phyloP scores from a whole-genome alignment of 495 filamentous ascomycete genomes.

The Cladorrhinum samala region DNA sequence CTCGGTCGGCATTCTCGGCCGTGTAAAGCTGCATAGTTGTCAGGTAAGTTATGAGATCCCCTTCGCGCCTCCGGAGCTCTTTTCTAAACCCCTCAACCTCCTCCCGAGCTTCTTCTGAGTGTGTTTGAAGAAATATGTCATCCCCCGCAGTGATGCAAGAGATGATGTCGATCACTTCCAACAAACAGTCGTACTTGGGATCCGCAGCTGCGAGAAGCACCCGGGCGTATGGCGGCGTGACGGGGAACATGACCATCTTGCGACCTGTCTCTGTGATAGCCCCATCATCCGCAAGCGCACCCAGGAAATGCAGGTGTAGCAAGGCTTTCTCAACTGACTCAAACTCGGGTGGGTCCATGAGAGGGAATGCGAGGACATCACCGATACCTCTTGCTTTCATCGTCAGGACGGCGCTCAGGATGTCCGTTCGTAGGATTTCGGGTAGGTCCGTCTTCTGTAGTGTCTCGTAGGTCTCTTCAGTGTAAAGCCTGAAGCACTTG shows the following conservation, averaged over 20 bases:
- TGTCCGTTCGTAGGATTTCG: slow-evolving; percentile 86
- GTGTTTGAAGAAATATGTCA: slow-evolving; percentile 76
- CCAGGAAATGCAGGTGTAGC: slow-evolving; percentile 68
- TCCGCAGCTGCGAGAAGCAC: slow-evolving; percentile 76
- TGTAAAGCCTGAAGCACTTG: slow-evolving; percentile 86
- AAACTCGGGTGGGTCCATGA: slow-evolving; percentile 73
- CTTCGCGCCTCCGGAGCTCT: slow-evolving; percentile 72
- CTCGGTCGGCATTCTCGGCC: slow-evolving; percentile 64
- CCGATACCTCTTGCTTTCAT: slow-evolving; percentile 90
- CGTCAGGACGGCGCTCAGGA: slow-evolving; percentile 77
- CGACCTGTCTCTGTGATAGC: slow-evolving; percentile 66
- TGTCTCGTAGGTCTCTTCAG: slow-evolving; percentile 64
- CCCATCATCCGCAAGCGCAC: slow-evolving; percentile 67
- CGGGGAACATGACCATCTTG: slow-evolving; percentile 74
- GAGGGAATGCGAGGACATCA: slow-evolving; percentile 75
- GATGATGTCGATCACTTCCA: slow-evolving; percentile 88
- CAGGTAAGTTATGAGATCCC: slow-evolving; percentile 84
- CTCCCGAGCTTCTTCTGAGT: slow-evolving; percentile 75
- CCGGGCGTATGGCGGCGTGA: slow-evolving; percentile 74
- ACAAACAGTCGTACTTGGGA: slow-evolving; percentile 60
- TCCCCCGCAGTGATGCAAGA: slow-evolving; percentile 78
- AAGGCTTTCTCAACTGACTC: slow-evolving; percentile 80
- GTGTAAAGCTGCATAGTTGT: slow-evolving; percentile 77
- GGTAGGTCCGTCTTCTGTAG: slow-evolving; percentile 72
- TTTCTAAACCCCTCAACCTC: slow-evolving; percentile 64